These are phyloP conservation scores for Aspergillus flavus DNA, from an alignment of 2,329 filamentous ascomycete species.

Conservation along the genomic window DNA sequence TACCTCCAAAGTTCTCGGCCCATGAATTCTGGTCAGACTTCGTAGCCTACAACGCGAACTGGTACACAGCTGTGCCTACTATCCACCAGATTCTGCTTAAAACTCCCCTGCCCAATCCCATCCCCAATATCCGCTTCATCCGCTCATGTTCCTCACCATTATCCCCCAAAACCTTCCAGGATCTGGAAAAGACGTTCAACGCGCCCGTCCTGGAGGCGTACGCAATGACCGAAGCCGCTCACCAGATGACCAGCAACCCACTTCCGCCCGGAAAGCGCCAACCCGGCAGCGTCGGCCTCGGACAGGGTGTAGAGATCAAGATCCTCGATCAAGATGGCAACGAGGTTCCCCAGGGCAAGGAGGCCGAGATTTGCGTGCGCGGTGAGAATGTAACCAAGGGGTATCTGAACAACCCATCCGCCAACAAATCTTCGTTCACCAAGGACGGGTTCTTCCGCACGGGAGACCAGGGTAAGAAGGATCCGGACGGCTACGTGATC, in stretches of 20 bases:
- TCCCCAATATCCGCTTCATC: constrained; percentile 80
- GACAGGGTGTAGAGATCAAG: constrained; percentile 78
- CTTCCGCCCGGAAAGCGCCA: constrained; percentile 71
- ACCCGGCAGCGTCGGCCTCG: constrained; percentile 79
- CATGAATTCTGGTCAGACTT: constrained; percentile 83
- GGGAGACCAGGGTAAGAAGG: constrained; percentile 80
- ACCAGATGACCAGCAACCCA: constrained; percentile 58
- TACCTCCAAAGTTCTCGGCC: constrained; percentile 79
- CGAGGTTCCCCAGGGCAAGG: constrained; percentile 67
- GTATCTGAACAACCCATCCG: constrained; percentile 79
- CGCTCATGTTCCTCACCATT: constrained; percentile 84
- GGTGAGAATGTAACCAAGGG: constrained; percentile 84
- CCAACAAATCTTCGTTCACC: constrained; percentile 75
- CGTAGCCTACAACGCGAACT: constrained; percentile 72
- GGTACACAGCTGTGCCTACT: constrained; percentile 92
- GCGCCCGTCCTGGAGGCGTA: constrained; percentile 88
- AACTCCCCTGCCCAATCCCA: constrained; percentile 66
- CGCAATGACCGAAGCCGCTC: constrained; percentile 86
- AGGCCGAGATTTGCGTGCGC: constrained; percentile 81
- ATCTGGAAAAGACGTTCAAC: constrained; percentile 73
- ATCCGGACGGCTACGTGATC: constrained; percentile 77
- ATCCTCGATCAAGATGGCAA: constrained; percentile 73
- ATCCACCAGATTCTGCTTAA: constrained; percentile 88
- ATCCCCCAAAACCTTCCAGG: constrained; percentile 77
- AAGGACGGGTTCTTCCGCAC: constrained; percentile 82